Evolutionary conservation across 257 asterid species (phyloP), one percentile per base, ranked within the genome.

Genomic region (Verbena officinalis): DNA sequence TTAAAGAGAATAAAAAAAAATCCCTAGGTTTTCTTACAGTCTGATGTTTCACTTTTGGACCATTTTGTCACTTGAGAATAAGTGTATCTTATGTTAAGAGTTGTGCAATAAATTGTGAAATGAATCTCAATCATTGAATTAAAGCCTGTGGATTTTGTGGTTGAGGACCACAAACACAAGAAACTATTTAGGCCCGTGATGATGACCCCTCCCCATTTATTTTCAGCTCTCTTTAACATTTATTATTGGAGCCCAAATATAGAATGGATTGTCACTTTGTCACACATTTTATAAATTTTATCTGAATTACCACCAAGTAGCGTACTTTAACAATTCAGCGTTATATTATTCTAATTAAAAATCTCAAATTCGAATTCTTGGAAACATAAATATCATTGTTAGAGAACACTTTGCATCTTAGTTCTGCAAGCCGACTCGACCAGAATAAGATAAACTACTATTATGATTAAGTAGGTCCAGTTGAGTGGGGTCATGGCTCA

Each of bases 61-160:
- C 50, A 48, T 19, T 30, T 3, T 6, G 9, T 20, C 62, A 59
- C 17, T 10, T 34, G 49, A 6, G 50, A 20, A 20, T 51, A 31
- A 60, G 74, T 69, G 68, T 49, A 31, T 40, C 57, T 21, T 21
- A 53, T 62, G 23, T 54, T 42, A 9, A 56, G 50, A 45, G 33
- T 31, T 62, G 65, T 54, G 44, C 76, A 64, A 71, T 56, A 48
- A 64, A 71, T 71, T 63, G 75, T 62, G 11, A 38, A 62, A 63
- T 71, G 66, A 71, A 71, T 57, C 43, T 64, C 67, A 71, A 71
- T 71, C 62, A 71, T 71, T 71, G 72, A 63, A 64, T 64, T 56
- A 38, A 71, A 56, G 67, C 49, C 60, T 46, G 61, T 64, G 55
- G 71, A 38, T 48, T n/a, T 30, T 64, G 67, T 71, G 55, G 62